Evolutionary conservation across 2,329 filamentous ascomycete genomes (phyloP), one percentile per base, ranked within the genome.

Genomic region (Fusarium sp.): DNA sequence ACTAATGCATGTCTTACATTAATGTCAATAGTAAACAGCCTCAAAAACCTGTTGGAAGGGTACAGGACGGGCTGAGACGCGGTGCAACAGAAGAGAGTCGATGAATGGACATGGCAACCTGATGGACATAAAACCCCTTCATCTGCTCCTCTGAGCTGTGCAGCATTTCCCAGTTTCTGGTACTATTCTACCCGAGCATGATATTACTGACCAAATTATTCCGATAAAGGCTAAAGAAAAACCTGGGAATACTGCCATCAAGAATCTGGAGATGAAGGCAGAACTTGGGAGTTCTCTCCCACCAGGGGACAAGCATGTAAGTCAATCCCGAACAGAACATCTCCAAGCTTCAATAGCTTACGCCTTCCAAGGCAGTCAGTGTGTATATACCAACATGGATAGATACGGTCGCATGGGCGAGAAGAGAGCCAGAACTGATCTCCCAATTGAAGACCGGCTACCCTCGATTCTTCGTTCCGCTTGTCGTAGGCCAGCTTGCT

Each of bases 381-480:
- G 76, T 78, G 11, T 78, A 73, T 13, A 72, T 78, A n/a, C 76
- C 75, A 5, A 71, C 60, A 30, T 78, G 74, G 76, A 57, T 61
- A 63, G 70, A 77, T n/a, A 72, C 70, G 0, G 34, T 70, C 10
- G 71, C 61, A 31, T 77, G 71, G 73, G 76, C 67, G 5, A 67
- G 45, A 13, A 58, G 69, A 26, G 69, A 78, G 3, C 70, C 69
- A 2, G 37, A 53, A 8, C 23, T 76, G 7, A 49, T 77, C 7
- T 37, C 60, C 3, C 63, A 69, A 25, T 58, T 78, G 11, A 65
- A 76, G 30, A 70, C 65, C 1, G 76, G 75, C 19, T 77, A 77
- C 42, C 76, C 76, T 19, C 64, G 76, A 54, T 77, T 77, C 56
- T 75, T 71, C 51, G 54, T 77, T 11, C 71, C 74, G 37, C 68